Percentiles rank a stretch among this genome's conserved stretches.
These are phyloP conservation scores for Inosperma sp. DNA, from an alignment of 768 basidiomycete genomes.

Conservation along the genomic window DNA sequence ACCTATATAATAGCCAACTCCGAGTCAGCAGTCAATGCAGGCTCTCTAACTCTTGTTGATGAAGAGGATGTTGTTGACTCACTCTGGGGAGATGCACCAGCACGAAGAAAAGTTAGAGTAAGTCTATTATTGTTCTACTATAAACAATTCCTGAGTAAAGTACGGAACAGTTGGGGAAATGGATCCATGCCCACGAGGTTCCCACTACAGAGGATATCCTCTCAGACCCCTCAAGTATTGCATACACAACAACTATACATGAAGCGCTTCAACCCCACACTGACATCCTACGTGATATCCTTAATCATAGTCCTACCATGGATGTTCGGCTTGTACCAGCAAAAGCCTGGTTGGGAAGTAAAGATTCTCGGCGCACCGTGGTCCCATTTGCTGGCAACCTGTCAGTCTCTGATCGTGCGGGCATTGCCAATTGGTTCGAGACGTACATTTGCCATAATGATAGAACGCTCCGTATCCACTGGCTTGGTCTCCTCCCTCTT, in stretches of 20 bases:
- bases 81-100: conserved; percentile 13
- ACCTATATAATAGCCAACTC: not conserved
- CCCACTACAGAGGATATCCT: conserved; percentile 18
- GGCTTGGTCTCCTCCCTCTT: conserved; percentile 8
- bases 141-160: not conserved
- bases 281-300: conserved; percentile 7
- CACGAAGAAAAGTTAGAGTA: conserved; percentile 14
- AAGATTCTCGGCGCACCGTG: not conserved
- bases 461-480: not conserved
- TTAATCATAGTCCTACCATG: too few species aligned
- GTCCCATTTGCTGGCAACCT: not conserved
- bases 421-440: conserved; percentile 23
- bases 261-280: conserved; percentile 8
- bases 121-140: conserved; percentile 1
- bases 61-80: conserved; percentile 12
- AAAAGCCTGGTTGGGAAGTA: not conserved
- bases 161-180: conserved; percentile 21
- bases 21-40: not conserved
- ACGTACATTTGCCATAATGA: conserved; percentile 10
- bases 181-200: conserved; percentile 19
- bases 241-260: conserved; percentile 17
- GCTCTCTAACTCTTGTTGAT: not conserved
- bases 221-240: conserved; percentile 15
- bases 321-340: not conserved
- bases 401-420: not conserved